Conservation (phyloP, 768 basidiomycete genomes). For the Thelephora ganbajun region DNA sequence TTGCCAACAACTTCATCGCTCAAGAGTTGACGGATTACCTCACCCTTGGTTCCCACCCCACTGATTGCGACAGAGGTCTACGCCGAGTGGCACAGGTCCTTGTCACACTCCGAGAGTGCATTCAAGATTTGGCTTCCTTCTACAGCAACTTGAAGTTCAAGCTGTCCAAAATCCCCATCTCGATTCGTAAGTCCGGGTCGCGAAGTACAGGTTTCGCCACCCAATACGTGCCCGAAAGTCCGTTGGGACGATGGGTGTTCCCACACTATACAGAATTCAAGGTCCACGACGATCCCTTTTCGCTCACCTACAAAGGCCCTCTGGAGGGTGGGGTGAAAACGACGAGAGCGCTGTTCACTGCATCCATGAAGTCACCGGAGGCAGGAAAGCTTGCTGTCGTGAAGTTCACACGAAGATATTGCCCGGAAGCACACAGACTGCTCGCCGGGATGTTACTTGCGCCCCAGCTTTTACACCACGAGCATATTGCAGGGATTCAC, state of each 20-base stretch:
- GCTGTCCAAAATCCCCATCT: too few relatives aligned
- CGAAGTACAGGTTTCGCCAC: too few relatives aligned
- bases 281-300: too few relatives aligned
- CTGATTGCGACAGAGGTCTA: background rate
- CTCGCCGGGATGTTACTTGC: slow-evolving; percentile 4
- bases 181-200: too few relatives aligned
- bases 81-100: slow-evolving; percentile 5
- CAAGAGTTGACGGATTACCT: slow-evolving; percentile 11
- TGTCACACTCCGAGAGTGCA: background rate
- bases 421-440: background rate
- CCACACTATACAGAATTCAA: too few relatives aligned
- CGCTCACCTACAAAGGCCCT: too few relatives aligned
- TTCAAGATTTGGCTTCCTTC: slow-evolving; percentile 5
- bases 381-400: slow-evolving; percentile 1
- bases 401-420: slow-evolving; percentile 5
- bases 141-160: background rate
- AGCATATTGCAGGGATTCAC: slow-evolving; percentile 2
- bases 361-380: background rate
- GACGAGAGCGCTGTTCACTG: background rate
- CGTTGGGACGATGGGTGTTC: too few relatives aligned
- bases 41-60: slow-evolving; percentile 1
- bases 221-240: too few relatives aligned
- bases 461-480: slow-evolving; percentile 4
- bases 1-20: slow-evolving; percentile 8
- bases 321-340: background rate